Conservation (phyloP, 78 protist species). For the Dictyostelium brefeldianum region DNA sequence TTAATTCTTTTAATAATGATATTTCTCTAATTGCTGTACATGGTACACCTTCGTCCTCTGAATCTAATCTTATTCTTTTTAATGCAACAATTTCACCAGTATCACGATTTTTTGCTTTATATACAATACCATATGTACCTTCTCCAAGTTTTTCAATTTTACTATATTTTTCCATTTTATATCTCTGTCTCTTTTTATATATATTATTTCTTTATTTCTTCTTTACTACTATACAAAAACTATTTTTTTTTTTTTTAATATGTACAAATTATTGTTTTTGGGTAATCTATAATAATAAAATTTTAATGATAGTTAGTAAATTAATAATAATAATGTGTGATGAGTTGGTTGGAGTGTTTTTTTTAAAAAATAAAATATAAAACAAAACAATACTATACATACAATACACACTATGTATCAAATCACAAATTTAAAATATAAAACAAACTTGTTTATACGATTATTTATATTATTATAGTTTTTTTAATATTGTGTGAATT, state of each 20-base stretch:
- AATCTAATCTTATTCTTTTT: conserved; percentile 91
- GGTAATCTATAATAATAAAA: background rate
- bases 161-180: conserved; percentile 88
- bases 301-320: too few species aligned
- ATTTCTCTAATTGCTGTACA: conserved; percentile 99
- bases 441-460: too few species aligned
- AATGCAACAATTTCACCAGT: conserved; percentile 92
- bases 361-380: background rate
- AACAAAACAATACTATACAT: background rate
- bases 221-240: background rate
- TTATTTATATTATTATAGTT: too few species aligned
- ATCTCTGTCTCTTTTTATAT: background rate
- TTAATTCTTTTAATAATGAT: conserved; percentile 95
- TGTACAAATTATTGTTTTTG: background rate
- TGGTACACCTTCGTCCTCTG: conserved; percentile 98
- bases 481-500: too few species aligned
- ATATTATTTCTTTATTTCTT: conserved; percentile 84
- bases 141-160: conserved; percentile 92
- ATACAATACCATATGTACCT: conserved; percentile 92
- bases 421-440: too few species aligned
- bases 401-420: too few species aligned
- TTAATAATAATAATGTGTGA: background rate
- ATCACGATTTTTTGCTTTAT: conserved; percentile 90
- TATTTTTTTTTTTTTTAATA: background rate
- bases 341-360: background rate